Base-by-base conservation (phyloP, 345 rosid genomes). In the Nasturtium officinale region DNA sequence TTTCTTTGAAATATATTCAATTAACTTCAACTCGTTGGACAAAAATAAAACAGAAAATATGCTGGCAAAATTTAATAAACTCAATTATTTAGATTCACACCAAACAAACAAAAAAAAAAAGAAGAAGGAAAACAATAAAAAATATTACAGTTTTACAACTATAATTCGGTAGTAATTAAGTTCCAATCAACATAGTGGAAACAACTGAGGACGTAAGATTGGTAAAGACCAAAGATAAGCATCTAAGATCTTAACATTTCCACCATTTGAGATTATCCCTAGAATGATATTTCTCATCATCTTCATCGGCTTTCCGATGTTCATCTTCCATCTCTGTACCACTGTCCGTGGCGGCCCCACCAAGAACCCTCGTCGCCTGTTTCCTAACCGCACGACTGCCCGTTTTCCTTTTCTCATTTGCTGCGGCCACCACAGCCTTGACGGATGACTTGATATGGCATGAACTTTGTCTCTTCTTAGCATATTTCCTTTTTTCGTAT, bases 191-290 rank as follows among this genome's bases (percentile, higher is more conserved):
- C 96, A 90, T 2, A 87, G 63, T 25, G 98, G 97, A 74, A 89
- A 87, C 52, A 90, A 35, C 7, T 87, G 98, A 8, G 97, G 83
- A 62, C 95, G 91, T 50, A 94, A 61, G 42, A 86, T 70, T 6
- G 92, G 91, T 29, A 90, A 79, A 67, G 85, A 85, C 83, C 78
- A 83, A 51, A 75, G 82, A 78, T 80, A 83, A 64, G 79, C 71
- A 42, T 86, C 83, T n/a, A 84, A 51, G n/a, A 78, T 63, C 35
- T 77, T 71, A 30, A 18, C 57, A 51, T 65, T 71, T 7, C 68
- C 75, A 51, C 81, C 67, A 38, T 74, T 80, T 5, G 87, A 84
- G 5, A 87, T 79, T 16, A 90, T 78, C 55, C 85, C 82, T 83
- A 81, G 58, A n/a, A 94, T 72, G n/a, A 87, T 61, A 78, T 77